Base-by-base conservation (phyloP, 306 rosid genomes). In the Begonia fuchsioides region DNA sequence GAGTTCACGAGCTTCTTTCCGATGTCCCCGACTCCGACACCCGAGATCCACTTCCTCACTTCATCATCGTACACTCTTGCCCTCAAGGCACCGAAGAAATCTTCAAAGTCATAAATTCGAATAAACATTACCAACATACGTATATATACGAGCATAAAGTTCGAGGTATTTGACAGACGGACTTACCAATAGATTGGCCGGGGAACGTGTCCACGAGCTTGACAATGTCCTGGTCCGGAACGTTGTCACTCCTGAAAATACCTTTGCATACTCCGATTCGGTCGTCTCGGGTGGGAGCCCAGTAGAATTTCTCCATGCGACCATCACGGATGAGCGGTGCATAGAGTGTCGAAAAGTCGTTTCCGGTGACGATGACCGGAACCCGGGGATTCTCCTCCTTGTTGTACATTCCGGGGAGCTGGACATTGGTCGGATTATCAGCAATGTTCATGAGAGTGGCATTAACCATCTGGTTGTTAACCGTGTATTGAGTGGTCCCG, bases 391-490 rank as follows among this genome's bases (percentile, higher is more conserved):
- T 92, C 3, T 92, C 98, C 53, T 92, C 86, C 79, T 85, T 92
- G 98, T 92, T 92, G 92, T 85, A 92, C 95, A 92, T 92, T 3
- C 98, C 98, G 2, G 98, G 98, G 13, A 92, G 94, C 65, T 92
- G 98, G 17, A 92, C 98, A 43, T 61, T 82, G 49, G 94, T 92
- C 0, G 98, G 98, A 74, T 79, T 85, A 46, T 92, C 98, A 39
- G 96, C 98, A 43, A 90, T 90, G 78, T 92, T 92, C 98, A 92
- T 92, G 59, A 92, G 98, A 6, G 96, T 92, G 54, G 96, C 98
- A 57, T 85, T 92, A 15, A 92, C 98, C 98, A 92, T 85, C 62
- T 92, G 96, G 78, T 92, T 92, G 87, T 92, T 92, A 19, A 92
- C 96, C 0, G 96, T 92, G 87, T 92, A 92, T 32, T 92, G 98